phyloP scores from a whole-genome alignment of 768 basidiomycete species.

The Atractiella rhizophila region DNA sequence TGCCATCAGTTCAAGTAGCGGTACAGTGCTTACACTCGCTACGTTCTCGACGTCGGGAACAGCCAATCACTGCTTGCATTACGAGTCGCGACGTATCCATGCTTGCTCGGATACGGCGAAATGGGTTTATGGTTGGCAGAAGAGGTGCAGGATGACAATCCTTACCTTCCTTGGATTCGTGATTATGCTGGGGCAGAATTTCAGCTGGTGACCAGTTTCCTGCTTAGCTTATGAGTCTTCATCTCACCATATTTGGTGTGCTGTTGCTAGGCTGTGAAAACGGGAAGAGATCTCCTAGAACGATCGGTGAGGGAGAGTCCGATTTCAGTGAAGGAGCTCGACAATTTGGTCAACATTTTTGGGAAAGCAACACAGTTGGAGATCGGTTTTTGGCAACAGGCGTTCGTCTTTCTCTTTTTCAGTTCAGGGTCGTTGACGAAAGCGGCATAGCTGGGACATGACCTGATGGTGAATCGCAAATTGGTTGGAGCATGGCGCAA shows the following conservation, averaged over 20 bases:
- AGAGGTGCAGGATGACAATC: slow-evolving; percentile 32
- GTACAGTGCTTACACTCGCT: slow-evolving; percentile 71
- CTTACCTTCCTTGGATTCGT: slow-evolving; percentile 32
- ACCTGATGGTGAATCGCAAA: background rate
- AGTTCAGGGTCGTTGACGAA: no score
- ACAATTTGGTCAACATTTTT: slow-evolving; percentile 49
- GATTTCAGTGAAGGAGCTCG: slow-evolving; percentile 34
- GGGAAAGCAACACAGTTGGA: slow-evolving; percentile 49
- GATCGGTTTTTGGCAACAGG: slow-evolving; percentile 78
- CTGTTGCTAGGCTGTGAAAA: no score
- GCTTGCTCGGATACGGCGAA: slow-evolving; percentile 75
- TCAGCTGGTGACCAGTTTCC: background rate
- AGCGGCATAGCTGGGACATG: no score
- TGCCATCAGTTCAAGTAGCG: slow-evolving; percentile 36
- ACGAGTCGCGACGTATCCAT: slow-evolving; percentile 58
- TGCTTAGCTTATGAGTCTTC: no score
- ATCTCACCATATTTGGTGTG: no score
- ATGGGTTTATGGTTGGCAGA: slow-evolving; percentile 55
- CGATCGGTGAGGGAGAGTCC: slow-evolving; percentile 34
- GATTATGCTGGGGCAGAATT: slow-evolving; percentile 31
- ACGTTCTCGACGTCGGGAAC: slow-evolving; percentile 51
- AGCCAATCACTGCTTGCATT: slow-evolving; percentile 50
- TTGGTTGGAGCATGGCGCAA: no score
- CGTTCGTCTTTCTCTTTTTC: no score
- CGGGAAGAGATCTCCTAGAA: no score